phyloP scores from a whole-genome alignment of 2,329 filamentous ascomycete genomes.

The Fusarium sp. region DNA sequence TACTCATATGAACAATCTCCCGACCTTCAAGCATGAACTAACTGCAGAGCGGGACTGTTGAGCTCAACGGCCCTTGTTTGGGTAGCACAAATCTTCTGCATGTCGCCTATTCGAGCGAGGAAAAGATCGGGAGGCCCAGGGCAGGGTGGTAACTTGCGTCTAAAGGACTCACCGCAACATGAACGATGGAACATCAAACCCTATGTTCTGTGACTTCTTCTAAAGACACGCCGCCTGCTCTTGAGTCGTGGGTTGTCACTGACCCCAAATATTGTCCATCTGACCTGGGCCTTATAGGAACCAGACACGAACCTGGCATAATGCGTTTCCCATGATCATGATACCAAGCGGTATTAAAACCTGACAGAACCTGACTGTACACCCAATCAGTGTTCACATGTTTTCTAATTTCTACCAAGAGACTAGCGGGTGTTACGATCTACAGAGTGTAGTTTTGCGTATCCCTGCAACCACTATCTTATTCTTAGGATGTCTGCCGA shows the following conservation, averaged over 20 bases:
- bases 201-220: slow-evolving; percentile 3
- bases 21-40: not conserved
- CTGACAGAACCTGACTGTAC: not conserved
- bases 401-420: not conserved
- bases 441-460: not conserved
- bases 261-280: not conserved
- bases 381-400: not conserved
- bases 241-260: not conserved
- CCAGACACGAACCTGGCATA: not conserved
- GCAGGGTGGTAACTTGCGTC: not conserved
- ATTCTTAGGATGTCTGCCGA: not conserved
- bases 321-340: not conserved
- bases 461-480: not conserved
- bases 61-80: not conserved
- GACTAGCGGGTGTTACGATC: not conserved
- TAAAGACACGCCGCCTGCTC: not conserved
- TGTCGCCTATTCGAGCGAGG: slow-evolving; percentile 7
- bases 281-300: not conserved
- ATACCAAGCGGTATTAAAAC: not conserved
- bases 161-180: slow-evolving; percentile 4
- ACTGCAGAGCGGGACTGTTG: not conserved
- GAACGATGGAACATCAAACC: not conserved
- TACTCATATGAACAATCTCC: not conserved
- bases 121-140: slow-evolving; percentile 1
- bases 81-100: slow-evolving; percentile 5